Conservation (phyloP, 192 early-diverging fungal species). For the Linnemannia zychae region DNA sequence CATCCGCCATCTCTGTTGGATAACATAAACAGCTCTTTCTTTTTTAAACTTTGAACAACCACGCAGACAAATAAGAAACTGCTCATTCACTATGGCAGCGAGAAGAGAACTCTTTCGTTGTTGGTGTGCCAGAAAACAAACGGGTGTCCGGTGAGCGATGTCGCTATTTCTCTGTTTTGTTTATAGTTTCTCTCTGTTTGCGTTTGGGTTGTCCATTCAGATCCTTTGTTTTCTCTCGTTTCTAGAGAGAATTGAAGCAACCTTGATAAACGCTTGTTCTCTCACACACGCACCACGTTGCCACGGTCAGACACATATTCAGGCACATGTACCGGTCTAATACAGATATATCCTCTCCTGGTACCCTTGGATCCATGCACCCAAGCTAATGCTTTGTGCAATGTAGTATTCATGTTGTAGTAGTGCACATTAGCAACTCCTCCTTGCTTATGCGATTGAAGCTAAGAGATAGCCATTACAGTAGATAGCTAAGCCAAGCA, state of each 20-base stretch:
- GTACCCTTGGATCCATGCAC: too few relatives aligned
- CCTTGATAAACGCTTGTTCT: not conserved
- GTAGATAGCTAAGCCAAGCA: not conserved
- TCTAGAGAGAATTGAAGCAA: not conserved
- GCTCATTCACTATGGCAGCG: not conserved
- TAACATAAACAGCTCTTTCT: not conserved
- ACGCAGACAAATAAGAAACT: not conserved
- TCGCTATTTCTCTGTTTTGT: not conserved
- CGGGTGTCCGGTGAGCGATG: not conserved
- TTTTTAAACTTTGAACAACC: not conserved
- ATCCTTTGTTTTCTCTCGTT: not conserved
- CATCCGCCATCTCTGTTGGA: not conserved
- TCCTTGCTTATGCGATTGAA: conserved; percentile 4
- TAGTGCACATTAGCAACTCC: not conserved
- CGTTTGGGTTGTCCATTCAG: not conserved
- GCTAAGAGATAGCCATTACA: not conserved
- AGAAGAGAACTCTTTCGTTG: not conserved
- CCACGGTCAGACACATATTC: not conserved
- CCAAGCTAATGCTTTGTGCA: not conserved
- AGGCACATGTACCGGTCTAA: not conserved
- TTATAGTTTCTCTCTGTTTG: not conserved
- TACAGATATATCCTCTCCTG: not conserved
- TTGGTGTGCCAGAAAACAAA: not conserved
- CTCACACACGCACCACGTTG: not conserved
- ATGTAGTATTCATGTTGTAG: not conserved